A percentile compares a stretch with the other conserved stretches of the same genome.
phyloP scores from a whole-genome alignment of 805 yeast genomes.

The Pichia ethanolica region DNA sequence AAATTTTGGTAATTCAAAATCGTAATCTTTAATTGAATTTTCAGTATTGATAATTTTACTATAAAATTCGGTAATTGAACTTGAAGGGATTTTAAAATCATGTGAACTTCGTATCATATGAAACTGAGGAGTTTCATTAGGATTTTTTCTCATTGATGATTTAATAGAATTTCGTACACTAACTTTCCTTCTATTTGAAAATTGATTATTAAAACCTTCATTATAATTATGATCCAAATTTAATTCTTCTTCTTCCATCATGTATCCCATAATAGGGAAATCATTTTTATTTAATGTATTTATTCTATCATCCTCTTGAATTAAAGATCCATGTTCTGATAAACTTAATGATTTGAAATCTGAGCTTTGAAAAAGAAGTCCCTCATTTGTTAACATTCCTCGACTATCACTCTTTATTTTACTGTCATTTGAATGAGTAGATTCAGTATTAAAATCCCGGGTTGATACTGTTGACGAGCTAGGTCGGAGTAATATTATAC shows the following conservation, averaged over 20 bases:
- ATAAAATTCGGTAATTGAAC: not conserved
- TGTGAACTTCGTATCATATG: not conserved
- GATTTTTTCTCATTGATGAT: not conserved
- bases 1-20: constrained; percentile 1
- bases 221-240: not conserved
- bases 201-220: too few relatives aligned
- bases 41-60: not conserved
- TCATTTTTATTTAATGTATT: not conserved
- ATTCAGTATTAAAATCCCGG: too few relatives aligned
- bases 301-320: not conserved
- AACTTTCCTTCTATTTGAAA: too few relatives aligned
- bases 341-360: constrained; percentile 1
- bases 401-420: too few relatives aligned
- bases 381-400: too few relatives aligned
- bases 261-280: not conserved
- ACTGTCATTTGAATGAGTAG: too few relatives aligned
- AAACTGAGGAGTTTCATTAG: not conserved
- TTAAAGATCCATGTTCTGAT: constrained; percentile 6
- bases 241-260: constrained; percentile 5
- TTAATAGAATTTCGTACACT: not conserved
- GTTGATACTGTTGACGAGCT: too few relatives aligned
- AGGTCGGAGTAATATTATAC: too few relatives aligned
- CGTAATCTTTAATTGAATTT: not conserved
- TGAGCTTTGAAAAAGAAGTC: constrained; percentile 1
- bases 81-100: not conserved